Conservation (phyloP, 768 basidiomycete species). For the Cyclocybe aegerita region DNA sequence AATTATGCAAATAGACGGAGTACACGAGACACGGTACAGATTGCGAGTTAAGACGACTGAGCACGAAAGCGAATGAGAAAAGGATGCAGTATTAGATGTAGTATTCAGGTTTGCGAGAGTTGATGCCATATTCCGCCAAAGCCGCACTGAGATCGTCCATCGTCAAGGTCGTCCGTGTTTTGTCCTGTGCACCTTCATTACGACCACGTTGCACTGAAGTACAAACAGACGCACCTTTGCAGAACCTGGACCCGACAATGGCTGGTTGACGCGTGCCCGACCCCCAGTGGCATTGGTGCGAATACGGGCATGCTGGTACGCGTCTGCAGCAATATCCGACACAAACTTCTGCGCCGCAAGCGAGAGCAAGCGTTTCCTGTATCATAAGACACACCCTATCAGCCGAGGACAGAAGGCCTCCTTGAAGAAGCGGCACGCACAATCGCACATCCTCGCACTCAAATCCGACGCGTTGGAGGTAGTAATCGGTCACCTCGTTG, state of each 20-base stretch:
- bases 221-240: constrained; percentile 45
- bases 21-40: not conserved
- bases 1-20: not conserved
- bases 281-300: constrained; percentile 84
- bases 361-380: constrained; percentile 92
- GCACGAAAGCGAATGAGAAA: not conserved
- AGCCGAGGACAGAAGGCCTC: not conserved
- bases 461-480: constrained; percentile 93
- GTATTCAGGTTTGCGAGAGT: constrained; percentile 91
- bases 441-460: constrained; percentile 92
- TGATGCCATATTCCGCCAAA: constrained; percentile 94
- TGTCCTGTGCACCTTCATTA: constrained; percentile 52
- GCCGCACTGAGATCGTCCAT: constrained; percentile 97
- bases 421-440: constrained; percentile 36
- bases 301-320: constrained; percentile 96
- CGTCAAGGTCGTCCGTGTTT: constrained; percentile 89
- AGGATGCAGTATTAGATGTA: constrained; percentile 54
- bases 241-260: constrained; percentile 54
- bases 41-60: not conserved
- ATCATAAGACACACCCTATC: constrained; percentile 3
- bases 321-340: constrained; percentile 94
- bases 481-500: constrained; percentile 97
- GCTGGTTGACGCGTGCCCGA: constrained; percentile 61
- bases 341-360: constrained; percentile 98
- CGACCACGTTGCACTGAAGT: not conserved